A percentile compares a stretch with the other conserved stretches of the same genome.
These are phyloP conservation scores for Aspergillus brunneoviolaceus DNA, from an alignment of 2,329 filamentous ascomycete species.

Conservation along the genomic window DNA sequence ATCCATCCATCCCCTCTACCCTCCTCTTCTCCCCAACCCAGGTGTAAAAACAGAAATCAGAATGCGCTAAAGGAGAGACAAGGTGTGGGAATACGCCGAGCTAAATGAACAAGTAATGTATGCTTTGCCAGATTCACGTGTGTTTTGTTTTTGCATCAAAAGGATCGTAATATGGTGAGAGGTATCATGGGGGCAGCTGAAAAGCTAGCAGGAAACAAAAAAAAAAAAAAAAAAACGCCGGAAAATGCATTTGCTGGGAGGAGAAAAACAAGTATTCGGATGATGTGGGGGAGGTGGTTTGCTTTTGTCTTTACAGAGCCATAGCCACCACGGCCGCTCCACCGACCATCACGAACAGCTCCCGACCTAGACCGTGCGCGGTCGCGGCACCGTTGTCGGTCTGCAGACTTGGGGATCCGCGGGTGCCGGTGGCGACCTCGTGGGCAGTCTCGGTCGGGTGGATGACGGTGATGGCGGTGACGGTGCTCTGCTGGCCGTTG, in stretches of 20 bases:
- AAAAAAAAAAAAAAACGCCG: constrained; percentile 10
- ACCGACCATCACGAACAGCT: constrained; percentile 41
- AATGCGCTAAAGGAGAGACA: constrained; percentile 4
- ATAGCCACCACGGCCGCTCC: constrained; percentile 43
- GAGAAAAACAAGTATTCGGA: no score
- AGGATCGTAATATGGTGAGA: constrained; percentile 4
- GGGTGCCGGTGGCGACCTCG: constrained; percentile 24
- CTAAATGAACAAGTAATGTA: neutral
- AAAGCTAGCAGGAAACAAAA: neutral
- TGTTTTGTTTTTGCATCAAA: neutral
- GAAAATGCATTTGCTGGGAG: neutral
- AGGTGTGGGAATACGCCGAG: neutral
- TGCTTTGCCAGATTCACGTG: neutral
- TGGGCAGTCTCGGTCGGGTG: constrained; percentile 33
- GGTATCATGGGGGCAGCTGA: neutral
- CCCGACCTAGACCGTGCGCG: constrained; percentile 29
- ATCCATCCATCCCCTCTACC: neutral
- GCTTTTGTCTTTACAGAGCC: constrained; percentile 28
- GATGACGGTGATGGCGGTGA: constrained; percentile 48
- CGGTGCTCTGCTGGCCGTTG: constrained; percentile 43
- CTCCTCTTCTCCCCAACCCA: neutral
- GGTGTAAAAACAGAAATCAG: neutral
- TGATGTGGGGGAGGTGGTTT: no score
- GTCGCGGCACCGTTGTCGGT: constrained; percentile 35
- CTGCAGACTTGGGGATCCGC: constrained; percentile 40